phyloP scores from a whole-genome alignment of 306 rosid genomes.

The Geum urbanum region DNA sequence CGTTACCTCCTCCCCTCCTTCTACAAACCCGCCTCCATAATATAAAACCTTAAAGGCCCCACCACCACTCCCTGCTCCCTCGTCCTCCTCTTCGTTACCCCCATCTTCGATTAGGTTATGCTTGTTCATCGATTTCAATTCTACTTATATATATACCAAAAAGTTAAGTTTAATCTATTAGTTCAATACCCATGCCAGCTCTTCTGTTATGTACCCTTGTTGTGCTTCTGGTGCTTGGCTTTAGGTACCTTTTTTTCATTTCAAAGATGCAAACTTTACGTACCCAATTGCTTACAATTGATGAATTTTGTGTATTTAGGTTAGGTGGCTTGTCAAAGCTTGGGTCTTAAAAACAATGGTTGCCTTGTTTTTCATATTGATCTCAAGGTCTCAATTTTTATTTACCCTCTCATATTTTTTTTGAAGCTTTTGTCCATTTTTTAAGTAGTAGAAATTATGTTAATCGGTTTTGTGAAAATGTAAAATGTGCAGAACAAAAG shows the following conservation, averaged over 20 bases:
- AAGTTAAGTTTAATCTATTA: neutral
- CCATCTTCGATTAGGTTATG: no score
- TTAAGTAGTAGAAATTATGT: neutral
- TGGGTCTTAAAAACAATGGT: no score
- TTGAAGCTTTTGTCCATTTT: neutral
- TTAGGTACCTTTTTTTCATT: slow-evolving; percentile 42
- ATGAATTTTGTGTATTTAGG: slow-evolving; percentile 5
- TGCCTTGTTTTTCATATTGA: slow-evolving; percentile 78
- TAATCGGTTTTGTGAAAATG: slow-evolving; percentile 11
- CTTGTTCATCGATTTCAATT: no score
- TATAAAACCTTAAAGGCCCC: no score
- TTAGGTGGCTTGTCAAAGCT: slow-evolving; percentile 85
- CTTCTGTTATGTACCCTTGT: slow-evolving; percentile 80
- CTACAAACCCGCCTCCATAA: no score
- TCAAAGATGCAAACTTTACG: neutral
- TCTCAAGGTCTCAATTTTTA: slow-evolving; percentile 47
- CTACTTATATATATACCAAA: neutral
- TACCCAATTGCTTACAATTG: neutral
- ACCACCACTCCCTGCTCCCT: no score
- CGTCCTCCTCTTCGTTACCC: no score
- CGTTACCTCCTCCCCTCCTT: no score
- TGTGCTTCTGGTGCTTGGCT: slow-evolving; percentile 98
- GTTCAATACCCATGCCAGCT: slow-evolving; percentile 30
- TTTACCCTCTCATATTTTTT: neutral
- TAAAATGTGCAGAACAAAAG: slow-evolving; percentile 70